A percentile compares a stretch with the other conserved stretches of the same genome.
These are phyloP conservation scores for Clathrospora elynae DNA, from an alignment of 2,329 filamentous ascomycete species.

Conservation along the genomic window DNA sequence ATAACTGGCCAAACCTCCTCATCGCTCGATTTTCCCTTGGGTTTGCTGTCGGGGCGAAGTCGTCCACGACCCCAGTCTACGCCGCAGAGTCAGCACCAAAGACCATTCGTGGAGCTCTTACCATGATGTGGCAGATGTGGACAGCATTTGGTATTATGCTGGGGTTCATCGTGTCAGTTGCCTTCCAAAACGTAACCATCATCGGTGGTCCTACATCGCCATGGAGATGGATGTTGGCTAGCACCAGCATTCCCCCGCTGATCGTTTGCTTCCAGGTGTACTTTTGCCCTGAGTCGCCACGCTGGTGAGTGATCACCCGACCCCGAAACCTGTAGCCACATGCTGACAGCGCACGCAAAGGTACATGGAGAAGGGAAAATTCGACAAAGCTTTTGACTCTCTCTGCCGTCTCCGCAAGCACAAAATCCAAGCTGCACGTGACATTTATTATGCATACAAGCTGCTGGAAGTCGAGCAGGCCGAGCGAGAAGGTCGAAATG, in stretches of 20 bases:
- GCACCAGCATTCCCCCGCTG: constrained; percentile 38
- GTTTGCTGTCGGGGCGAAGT: constrained; percentile 43
- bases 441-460: constrained; percentile 58
- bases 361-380: constrained; percentile 45
- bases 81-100: constrained; percentile 56
- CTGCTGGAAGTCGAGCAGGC: constrained; percentile 45
- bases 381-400: constrained; percentile 38
- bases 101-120: constrained; percentile 56
- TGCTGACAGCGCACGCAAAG: constrained; percentile 9
- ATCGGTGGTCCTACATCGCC: constrained; percentile 29
- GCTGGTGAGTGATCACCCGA: constrained; percentile 36
- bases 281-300: constrained; percentile 37
- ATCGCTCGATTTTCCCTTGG: constrained; percentile 41
- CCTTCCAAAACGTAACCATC: constrained; percentile 34
- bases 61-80: constrained; percentile 54
- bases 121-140: constrained; percentile 60
- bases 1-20: constrained; percentile 42
- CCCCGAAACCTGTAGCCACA: too few relatives aligned
- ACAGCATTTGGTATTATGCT: constrained; percentile 43
- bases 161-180: constrained; percentile 41
- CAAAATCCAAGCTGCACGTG: constrained; percentile 60
- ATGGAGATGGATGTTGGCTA: constrained; percentile 44
- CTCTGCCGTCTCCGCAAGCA: constrained; percentile 60
- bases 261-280: constrained; percentile 42
- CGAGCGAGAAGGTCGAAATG: constrained; percentile 40